Evolutionary conservation across 345 rosid genomes (phyloP).

Genomic region (Leavenworthia alabamica): DNA sequence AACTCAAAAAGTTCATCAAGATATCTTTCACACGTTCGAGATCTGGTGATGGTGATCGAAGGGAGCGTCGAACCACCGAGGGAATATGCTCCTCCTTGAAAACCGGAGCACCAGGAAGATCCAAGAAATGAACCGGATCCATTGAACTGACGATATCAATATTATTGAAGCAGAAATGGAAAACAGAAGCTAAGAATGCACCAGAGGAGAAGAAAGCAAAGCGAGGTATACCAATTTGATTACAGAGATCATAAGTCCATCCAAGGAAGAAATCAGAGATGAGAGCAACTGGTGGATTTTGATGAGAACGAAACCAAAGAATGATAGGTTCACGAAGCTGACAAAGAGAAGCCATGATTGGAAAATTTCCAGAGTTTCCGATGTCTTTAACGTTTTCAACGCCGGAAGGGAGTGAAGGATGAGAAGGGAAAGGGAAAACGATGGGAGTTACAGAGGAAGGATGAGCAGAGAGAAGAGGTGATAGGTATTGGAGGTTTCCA

Average conservation of each 20-base stretch:
- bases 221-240: conserved; percentile 33
- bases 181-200: conserved; percentile 29
- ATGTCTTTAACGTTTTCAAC: conserved; percentile 39
- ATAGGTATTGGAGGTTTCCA: conserved; percentile 42
- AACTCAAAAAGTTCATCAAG: conserved; percentile 32
- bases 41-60: conserved; percentile 19
- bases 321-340: conserved; percentile 31
- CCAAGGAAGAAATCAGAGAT: conserved; percentile 39
- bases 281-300: conserved; percentile 53
- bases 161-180: conserved; percentile 29
- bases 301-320: conserved; percentile 52
- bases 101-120: conserved; percentile 48
- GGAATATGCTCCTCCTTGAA: conserved; percentile 50
- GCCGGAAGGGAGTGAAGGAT: conserved; percentile 17
- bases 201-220: conserved; percentile 44
- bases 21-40: conserved; percentile 21
- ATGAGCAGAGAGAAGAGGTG: conserved; percentile 34
- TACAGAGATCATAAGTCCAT: conserved; percentile 48
- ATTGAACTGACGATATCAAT: conserved; percentile 4
- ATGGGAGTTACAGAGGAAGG: conserved; percentile 13
- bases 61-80: conserved; percentile 20
- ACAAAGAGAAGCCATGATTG: conserved; percentile 38
- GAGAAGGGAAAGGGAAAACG: conserved; percentile 16
- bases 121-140: conserved; percentile 30
- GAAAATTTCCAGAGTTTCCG: conserved; percentile 40